phyloP scores from a whole-genome alignment of 208 protist genomes.

The Tritrichomonas foetus region DNA sequence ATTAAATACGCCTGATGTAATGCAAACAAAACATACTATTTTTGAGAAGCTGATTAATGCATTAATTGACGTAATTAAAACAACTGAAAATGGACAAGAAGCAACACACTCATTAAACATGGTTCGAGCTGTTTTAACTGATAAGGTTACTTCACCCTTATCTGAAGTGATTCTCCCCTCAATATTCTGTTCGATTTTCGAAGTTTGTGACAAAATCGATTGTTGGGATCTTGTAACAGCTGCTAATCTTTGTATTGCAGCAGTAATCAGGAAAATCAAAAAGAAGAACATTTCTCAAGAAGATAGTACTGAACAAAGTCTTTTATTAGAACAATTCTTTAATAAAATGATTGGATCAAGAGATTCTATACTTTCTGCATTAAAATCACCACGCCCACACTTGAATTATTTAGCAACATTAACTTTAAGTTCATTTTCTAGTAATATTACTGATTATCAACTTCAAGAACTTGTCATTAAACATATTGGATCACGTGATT shows the following conservation, averaged over 20 bases:
- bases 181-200: not conserved
- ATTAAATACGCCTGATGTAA: not conserved
- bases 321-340: not conserved
- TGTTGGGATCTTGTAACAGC: not conserved
- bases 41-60: not conserved
- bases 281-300: not conserved
- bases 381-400: not conserved
- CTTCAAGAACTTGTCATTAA: not conserved
- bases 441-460: not conserved
- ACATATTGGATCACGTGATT: not conserved
- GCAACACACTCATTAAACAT: not conserved
- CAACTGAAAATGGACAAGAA: not conserved
- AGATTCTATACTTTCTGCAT: not conserved
- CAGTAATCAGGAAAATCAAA: not conserved
- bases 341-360: not conserved
- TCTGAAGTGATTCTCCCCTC: not conserved
- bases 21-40: not conserved
- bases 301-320: not conserved
- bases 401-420: not conserved
- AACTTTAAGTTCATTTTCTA: not conserved
- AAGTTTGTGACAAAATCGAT: not conserved
- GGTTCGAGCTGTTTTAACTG: not conserved
- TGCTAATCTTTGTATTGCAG: not conserved
- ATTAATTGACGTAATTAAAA: not conserved
- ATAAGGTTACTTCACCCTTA: not conserved